phyloP scores from a whole-genome alignment of 768 basidiomycete species.

The Termitomyces sp. region DNA sequence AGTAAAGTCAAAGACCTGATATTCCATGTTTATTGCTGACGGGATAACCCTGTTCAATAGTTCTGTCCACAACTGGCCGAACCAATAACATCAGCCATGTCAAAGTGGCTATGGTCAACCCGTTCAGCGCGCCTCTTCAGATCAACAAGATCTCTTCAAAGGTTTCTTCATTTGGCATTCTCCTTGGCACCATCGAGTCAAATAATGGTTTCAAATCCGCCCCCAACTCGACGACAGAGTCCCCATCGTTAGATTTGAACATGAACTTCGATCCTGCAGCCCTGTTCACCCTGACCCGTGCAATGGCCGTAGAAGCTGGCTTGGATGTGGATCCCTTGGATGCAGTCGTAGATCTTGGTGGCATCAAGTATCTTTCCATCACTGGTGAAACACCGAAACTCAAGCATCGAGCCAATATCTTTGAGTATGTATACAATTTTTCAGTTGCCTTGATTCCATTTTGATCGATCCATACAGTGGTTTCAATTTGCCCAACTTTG shows the following conservation, averaged over 20 bases:
- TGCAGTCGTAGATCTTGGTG: conserved; percentile 62
- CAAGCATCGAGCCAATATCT: conserved; percentile 44
- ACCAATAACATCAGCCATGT: conserved; percentile 64
- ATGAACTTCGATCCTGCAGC: conserved; percentile 67
- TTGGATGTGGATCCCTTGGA: conserved; percentile 60
- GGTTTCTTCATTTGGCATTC: conserved; percentile 60
- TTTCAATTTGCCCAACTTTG: conserved; percentile 60
- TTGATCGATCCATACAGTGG: conserved; percentile 30
- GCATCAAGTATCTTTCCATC: conserved; percentile 53
- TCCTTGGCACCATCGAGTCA: conserved; percentile 58
- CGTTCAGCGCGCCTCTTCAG: conserved; percentile 57
- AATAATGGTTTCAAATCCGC: conserved; percentile 45
- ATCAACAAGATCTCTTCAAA: conserved; percentile 58
- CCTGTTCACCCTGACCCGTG: conserved; percentile 71
- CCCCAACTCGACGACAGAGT: conserved; percentile 52
- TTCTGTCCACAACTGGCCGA: conserved; percentile 61
- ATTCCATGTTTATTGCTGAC: conserved; percentile 2
- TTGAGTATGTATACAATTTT: conserved; percentile 37
- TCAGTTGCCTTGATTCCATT: neutral
- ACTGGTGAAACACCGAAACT: conserved; percentile 25
- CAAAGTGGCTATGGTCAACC: conserved; percentile 59
- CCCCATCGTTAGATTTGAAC: conserved; percentile 54
- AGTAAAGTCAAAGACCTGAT: conserved; percentile 36
- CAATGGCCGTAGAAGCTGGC: conserved; percentile 61
- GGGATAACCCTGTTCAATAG: conserved; percentile 22